Evolutionary conservation across 306 rosid genomes (phyloP).

Genomic region (Bauhinia variegata): DNA sequence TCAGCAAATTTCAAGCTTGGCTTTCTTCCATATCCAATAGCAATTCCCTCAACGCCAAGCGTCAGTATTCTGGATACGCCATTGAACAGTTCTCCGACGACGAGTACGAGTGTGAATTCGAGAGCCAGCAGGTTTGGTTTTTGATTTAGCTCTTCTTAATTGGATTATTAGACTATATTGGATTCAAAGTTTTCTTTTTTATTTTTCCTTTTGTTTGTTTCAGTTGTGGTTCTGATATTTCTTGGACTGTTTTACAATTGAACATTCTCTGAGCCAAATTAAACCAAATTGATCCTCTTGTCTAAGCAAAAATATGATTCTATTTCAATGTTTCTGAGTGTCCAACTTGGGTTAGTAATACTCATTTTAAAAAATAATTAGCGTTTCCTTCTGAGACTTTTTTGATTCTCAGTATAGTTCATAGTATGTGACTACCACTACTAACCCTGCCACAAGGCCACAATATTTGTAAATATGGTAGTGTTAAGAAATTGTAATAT

Average conservation of each 20-base stretch:
- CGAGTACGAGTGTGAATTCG: slow-evolving; percentile 77
- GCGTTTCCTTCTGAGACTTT: slow-evolving; percentile 5
- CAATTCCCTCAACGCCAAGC: slow-evolving; percentile 35
- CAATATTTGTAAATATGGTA: slow-evolving; percentile 3
- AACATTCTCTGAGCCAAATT: neutral
- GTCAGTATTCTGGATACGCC: slow-evolving; percentile 58
- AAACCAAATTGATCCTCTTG: neutral
- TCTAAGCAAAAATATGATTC: neutral
- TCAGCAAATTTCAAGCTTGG: slow-evolving; percentile 6
- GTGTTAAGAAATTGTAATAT: slow-evolving; percentile 32
- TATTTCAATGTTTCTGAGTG: neutral
- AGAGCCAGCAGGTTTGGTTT: slow-evolving; percentile 56
- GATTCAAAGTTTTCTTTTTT: no score
- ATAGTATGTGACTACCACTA: slow-evolving; percentile 22
- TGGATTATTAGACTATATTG: no score
- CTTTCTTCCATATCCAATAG: slow-evolving; percentile 37
- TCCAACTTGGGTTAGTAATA: neutral
- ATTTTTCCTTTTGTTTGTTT: neutral
- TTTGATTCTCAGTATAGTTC: slow-evolving; percentile 13
- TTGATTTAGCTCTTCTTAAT: no score
- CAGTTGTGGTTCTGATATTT: neutral
- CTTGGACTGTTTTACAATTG: neutral
- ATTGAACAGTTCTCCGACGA: slow-evolving; percentile 90
- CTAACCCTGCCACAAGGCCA: slow-evolving; percentile 13
- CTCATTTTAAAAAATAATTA: no score